phyloP scores from a whole-genome alignment of 805 yeast genomes.

The Zygosaccharomyces lentus region DNA sequence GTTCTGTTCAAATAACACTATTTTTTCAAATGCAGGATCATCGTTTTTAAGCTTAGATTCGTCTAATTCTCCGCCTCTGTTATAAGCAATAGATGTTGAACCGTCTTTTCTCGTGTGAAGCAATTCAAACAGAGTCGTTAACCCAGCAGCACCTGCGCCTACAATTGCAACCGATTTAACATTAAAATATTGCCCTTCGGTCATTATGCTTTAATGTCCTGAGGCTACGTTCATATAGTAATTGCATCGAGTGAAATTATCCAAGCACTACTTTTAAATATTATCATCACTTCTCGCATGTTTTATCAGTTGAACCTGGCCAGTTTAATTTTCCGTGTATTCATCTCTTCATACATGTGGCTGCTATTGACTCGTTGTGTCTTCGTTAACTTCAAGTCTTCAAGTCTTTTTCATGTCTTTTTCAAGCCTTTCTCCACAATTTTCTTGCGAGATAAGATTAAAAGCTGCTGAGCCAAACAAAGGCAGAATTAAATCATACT shows the following conservation, averaged over 20 bases:
- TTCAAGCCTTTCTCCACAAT: neutral
- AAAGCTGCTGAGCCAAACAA: neutral
- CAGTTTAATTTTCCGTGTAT: neutral
- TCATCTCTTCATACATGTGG: neutral
- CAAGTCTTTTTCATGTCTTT: no score
- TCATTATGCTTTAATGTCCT: constrained; percentile 1
- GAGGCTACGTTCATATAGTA: neutral
- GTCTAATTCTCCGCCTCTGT: constrained; percentile 13
- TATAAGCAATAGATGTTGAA: constrained; percentile 24
- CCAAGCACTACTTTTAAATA: neutral
- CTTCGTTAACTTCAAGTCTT: neutral
- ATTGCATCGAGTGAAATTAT: neutral
- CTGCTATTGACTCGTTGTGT: neutral
- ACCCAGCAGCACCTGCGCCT: constrained; percentile 44
- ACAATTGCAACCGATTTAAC: constrained; percentile 35
- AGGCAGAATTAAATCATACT: neutral
- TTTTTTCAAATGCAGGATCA: constrained; percentile 33
- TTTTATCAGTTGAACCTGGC: no score
- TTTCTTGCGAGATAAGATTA: neutral
- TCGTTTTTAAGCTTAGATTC: constrained; percentile 5
- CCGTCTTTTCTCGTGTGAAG: constrained; percentile 31
- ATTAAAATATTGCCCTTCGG: constrained; percentile 3
- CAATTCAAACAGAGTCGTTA: constrained; percentile 36
- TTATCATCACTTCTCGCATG: no score
- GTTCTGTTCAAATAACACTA: constrained; percentile 44